A percentile compares a stretch with the other conserved stretches of the same genome.
phyloP scores from a whole-genome alignment of 331 rosid species.

The Cydonia oblonga region DNA sequence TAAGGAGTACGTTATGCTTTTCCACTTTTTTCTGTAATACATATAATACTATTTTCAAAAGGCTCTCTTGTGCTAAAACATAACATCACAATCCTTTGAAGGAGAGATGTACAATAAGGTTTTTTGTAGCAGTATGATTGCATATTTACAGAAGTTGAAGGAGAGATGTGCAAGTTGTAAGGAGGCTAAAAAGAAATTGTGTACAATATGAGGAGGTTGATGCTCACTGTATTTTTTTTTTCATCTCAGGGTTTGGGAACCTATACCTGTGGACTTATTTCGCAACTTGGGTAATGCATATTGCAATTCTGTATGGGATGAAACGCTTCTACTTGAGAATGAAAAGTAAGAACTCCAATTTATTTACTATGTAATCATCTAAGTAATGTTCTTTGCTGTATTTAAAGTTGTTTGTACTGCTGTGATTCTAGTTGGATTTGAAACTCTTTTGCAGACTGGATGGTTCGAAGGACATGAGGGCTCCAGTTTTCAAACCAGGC shows the following conservation, averaged over 20 bases:
- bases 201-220: too few relatives aligned
- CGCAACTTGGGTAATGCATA: slow-evolving; percentile 76
- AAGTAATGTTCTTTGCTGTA: not conserved
- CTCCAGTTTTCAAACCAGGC: slow-evolving; percentile 47
- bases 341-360: slow-evolving; percentile 36
- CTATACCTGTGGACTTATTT: slow-evolving; percentile 23
- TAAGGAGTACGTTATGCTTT: too few relatives aligned
- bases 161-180: too few relatives aligned
- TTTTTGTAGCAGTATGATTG: too few relatives aligned
- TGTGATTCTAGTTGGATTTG: not conserved
- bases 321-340: slow-evolving; percentile 42
- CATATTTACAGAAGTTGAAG: too few relatives aligned
- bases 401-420: not conserved
- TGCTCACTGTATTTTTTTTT: too few relatives aligned
- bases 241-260: slow-evolving; percentile 4
- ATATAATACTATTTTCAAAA: too few relatives aligned
- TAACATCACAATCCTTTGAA: too few relatives aligned
- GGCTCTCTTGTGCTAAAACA: too few relatives aligned
- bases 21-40: too few relatives aligned
- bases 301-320: slow-evolving; percentile 91
- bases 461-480: slow-evolving; percentile 22
- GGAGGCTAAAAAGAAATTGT: too few relatives aligned
- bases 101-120: too few relatives aligned
- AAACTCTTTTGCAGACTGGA: slow-evolving; percentile 42
- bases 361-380: not conserved